These are phyloP conservation scores for Phytopythium sindhum DNA, from an alignment of 352 stramenopile species.

Conservation along the genomic window DNA sequence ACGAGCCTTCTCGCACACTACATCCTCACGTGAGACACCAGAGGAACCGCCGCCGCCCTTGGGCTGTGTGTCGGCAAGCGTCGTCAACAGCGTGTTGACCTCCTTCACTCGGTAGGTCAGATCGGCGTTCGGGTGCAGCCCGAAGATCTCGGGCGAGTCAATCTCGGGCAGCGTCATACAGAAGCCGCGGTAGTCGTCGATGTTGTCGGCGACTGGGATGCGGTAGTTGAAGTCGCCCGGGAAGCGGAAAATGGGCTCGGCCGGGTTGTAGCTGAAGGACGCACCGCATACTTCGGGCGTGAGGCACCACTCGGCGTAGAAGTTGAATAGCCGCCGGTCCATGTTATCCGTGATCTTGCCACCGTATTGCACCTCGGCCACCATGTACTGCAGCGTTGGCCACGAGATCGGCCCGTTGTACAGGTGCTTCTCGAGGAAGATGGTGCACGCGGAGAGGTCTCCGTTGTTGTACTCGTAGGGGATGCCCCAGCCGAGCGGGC, in stretches of 20 bases:
- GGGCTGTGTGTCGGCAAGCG: constrained; percentile 95
- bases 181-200: constrained; percentile 95
- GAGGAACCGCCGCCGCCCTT: constrained; percentile 90
- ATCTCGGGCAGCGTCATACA: constrained; percentile 95
- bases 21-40: constrained; percentile 92
- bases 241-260: constrained; percentile 94
- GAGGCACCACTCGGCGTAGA: constrained; percentile 97
- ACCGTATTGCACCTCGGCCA: constrained; percentile 97
- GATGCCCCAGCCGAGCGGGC: constrained; percentile 96
- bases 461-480: constrained; percentile 99
- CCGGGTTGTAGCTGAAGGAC: constrained; percentile 95
- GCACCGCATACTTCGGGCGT: constrained; percentile 78
- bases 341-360: constrained; percentile 99
- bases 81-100: constrained; percentile 92
- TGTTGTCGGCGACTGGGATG: constrained; percentile 90
- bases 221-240: constrained; percentile 97
- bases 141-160: constrained; percentile 98
- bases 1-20: constrained; percentile 95
- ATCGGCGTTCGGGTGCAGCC: constrained; percentile 97
- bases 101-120: constrained; percentile 98
- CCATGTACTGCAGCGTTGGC: constrained; percentile 99
- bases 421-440: constrained; percentile 98
- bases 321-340: constrained; percentile 97
- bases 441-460: constrained; percentile 96
- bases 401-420: constrained; percentile 98